These are phyloP conservation scores for Styphnolobium japonicum DNA, from an alignment of 306 rosid species.

Conservation along the genomic window DNA sequence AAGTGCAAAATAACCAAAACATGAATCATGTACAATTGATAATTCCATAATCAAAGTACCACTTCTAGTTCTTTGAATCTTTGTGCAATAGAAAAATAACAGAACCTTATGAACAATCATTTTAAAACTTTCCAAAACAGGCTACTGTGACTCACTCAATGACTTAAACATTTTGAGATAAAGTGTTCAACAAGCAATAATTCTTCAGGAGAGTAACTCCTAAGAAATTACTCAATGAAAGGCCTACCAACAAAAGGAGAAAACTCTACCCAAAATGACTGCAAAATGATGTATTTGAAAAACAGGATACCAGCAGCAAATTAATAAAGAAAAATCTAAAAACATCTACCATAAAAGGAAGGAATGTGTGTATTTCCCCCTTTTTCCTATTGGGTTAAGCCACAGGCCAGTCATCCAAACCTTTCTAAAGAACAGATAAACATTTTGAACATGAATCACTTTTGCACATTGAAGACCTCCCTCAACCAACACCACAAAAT, in stretches of 20 bases:
- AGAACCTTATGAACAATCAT: not conserved
- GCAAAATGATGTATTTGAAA: not conserved
- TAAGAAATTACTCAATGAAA: not conserved
- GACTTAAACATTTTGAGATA: not conserved
- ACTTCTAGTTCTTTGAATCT: not conserved
- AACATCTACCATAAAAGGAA: not conserved
- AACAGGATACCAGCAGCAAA: not conserved
- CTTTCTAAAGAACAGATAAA: not conserved
- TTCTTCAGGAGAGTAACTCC: not conserved
- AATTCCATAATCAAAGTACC: not conserved
- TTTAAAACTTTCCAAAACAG: not conserved
- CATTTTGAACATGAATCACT: not conserved
- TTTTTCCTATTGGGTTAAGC: conserved; percentile 1
- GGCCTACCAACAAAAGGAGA: not conserved
- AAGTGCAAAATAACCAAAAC: not conserved
- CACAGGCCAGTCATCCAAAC: not conserved
- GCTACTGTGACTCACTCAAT: not conserved
- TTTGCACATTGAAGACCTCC: not conserved
- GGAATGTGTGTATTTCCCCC: not conserved
- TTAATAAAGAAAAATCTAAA: not conserved
- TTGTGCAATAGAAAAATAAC: not conserved
- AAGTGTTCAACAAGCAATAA: not conserved
- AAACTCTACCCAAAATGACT: not conserved
- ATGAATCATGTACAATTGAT: not conserved
- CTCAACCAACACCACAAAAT: not conserved